A percentile compares a stretch with the other conserved stretches of the same genome.
Evolutionary conservation across 1,139 yeast species (phyloP).

Genomic region (Sugiyamaella novakii): DNA sequence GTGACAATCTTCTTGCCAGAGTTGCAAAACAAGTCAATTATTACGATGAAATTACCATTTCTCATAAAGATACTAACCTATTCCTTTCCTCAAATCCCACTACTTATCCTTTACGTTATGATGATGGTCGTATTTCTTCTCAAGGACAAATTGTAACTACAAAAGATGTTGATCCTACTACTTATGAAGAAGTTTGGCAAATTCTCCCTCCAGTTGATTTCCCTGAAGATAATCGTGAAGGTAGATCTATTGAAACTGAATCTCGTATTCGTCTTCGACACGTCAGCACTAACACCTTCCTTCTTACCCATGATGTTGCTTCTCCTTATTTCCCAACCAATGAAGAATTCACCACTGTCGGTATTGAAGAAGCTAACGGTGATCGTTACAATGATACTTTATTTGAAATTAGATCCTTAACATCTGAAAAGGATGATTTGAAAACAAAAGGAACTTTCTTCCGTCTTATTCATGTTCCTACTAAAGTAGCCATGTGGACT

Average conservation of each 20-base stretch:
- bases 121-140: conserved; percentile 94
- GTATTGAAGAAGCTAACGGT: conserved; percentile 59
- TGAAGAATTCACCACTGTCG: conserved; percentile 83
- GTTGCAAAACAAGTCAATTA: conserved; percentile 73
- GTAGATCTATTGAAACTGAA: conserved; percentile 56
- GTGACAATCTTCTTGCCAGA: conserved; percentile 70
- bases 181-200: conserved; percentile 82
- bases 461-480: conserved; percentile 76
- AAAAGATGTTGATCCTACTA: conserved; percentile 50
- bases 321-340: conserved; percentile 90
- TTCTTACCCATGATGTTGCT: conserved; percentile 94
- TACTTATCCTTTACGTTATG: conserved; percentile 86
- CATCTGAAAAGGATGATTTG: conserved; percentile 56
- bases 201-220: conserved; percentile 64
- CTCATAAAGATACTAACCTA: conserved; percentile 74
- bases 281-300: conserved; percentile 72
- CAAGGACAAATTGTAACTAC: conserved; percentile 95
- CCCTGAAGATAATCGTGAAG: conserved; percentile 45
- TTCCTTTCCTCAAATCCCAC: conserved; percentile 77
- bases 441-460: conserved; percentile 71
- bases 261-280: conserved; percentile 81
- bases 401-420: conserved; percentile 66
- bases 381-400: conserved; percentile 70
- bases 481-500: conserved; percentile 95
- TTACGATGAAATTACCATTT: conserved; percentile 72